Percentiles rank a stretch among this genome's conserved stretches.
phyloP scores from a whole-genome alignment of 2,329 filamentous ascomycete genomes.

The Ophiostoma quercus region DNA sequence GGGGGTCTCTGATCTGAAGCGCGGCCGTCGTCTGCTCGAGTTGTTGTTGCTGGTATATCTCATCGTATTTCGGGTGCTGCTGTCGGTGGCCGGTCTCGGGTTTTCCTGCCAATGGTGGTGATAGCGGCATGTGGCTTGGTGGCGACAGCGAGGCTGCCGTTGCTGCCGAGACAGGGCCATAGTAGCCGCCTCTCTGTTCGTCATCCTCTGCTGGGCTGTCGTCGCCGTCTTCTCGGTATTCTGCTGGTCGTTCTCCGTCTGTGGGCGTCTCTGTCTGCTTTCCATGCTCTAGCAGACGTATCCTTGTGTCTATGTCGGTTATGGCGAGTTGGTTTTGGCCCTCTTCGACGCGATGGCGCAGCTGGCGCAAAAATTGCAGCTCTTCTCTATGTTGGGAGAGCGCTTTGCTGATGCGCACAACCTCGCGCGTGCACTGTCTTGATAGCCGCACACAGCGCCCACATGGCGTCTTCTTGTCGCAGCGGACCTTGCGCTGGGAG shows the following conservation, averaged over 20 bases:
- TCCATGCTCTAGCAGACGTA: slow-evolving; percentile 24
- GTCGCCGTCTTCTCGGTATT: neutral
- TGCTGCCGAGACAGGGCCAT: neutral
- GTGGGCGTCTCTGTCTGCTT: neutral
- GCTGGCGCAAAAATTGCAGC: slow-evolving; percentile 19
- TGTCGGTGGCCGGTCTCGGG: neutral
- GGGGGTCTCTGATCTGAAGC: neutral
- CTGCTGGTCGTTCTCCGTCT: neutral
- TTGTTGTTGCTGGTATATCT: slow-evolving; percentile 1
- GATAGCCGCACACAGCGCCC: slow-evolving; percentile 23
- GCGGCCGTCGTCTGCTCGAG: slow-evolving; percentile 9
- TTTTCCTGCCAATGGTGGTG: neutral
- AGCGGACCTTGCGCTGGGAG: slow-evolving; percentile 23
- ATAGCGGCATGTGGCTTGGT: neutral
- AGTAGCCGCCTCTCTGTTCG: neutral
- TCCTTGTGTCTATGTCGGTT: slow-evolving; percentile 22
- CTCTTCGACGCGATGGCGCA: slow-evolving; percentile 14
- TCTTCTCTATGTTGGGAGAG: slow-evolving; percentile 23
- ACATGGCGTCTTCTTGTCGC: slow-evolving; percentile 23
- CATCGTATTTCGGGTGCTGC: neutral
- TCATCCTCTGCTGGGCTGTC: neutral
- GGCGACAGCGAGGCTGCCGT: neutral
- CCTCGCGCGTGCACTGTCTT: slow-evolving; percentile 23
- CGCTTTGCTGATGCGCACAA: slow-evolving; percentile 25
- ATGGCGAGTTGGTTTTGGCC: slow-evolving; percentile 6